A percentile compares a stretch with the other conserved stretches of the same genome.
Conservation (phyloP, 768 basidiomycete species). For the Suillus spraguei region DNA sequence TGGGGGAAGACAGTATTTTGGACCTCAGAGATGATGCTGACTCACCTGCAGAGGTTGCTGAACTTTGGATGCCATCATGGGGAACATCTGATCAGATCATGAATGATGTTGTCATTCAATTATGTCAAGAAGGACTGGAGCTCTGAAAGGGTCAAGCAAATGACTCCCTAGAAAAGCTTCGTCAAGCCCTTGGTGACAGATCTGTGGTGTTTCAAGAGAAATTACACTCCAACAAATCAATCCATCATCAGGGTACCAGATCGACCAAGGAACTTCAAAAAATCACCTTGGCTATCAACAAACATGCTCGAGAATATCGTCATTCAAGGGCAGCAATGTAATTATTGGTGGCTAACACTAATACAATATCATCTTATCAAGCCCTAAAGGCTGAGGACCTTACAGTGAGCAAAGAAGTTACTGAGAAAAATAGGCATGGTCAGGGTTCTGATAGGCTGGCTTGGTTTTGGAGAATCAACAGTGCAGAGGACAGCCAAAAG, state of each 20-base stretch:
- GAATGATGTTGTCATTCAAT: not conserved
- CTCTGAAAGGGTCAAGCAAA: constrained; percentile 14
- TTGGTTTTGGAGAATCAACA: constrained; percentile 7
- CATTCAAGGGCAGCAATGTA: not conserved
- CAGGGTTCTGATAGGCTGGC: constrained; percentile 12
- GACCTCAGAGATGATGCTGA: not conserved
- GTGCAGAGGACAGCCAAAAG: not conserved
- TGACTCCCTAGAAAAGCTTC: constrained; percentile 11
- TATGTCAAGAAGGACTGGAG: constrained; percentile 10
- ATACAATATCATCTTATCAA: not conserved
- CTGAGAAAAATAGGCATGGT: constrained; percentile 14
- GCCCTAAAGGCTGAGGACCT: constrained; percentile 6
- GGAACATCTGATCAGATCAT: not conserved
- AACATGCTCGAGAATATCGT: not conserved
- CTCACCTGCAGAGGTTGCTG: not conserved
- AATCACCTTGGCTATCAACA: constrained; percentile 3
- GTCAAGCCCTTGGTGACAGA: constrained; percentile 9
- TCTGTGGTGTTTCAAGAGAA: constrained; percentile 11
- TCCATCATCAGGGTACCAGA: constrained; percentile 1
- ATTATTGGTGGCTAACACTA: not conserved
- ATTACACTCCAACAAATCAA: constrained; percentile 1
- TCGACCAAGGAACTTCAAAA: constrained; percentile 4
- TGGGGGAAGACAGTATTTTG: not conserved
- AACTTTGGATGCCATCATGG: constrained; percentile 13
- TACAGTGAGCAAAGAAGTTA: constrained; percentile 13